Percentiles rank a stretch among this genome's conserved stretches.
Evolutionary conservation across 208 protist species (phyloP).

Genomic region (Acanthamoeba culbertsoni): DNA sequence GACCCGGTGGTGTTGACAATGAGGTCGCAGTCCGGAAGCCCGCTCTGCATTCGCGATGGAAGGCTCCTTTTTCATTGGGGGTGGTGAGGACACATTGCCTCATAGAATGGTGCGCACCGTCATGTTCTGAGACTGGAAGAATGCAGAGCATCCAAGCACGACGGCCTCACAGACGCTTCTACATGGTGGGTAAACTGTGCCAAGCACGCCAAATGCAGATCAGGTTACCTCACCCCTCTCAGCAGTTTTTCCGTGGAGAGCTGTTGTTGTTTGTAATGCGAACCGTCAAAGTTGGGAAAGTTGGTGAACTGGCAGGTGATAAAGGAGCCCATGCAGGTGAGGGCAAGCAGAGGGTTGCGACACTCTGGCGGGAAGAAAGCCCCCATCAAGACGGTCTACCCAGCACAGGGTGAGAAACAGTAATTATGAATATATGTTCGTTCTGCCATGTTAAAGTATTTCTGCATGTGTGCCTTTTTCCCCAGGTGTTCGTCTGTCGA

Average conservation of each 20-base stretch:
- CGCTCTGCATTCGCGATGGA: neutral
- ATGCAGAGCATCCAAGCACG: neutral
- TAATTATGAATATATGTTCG: too few relatives aligned
- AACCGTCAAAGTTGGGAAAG: neutral
- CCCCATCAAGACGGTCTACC: neutral
- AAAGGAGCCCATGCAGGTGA: slow-evolving; percentile 46
- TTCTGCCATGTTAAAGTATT: too few relatives aligned
- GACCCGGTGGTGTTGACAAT: slow-evolving; percentile 37
- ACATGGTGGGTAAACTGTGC: slow-evolving; percentile 8
- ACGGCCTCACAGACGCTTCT: neutral
- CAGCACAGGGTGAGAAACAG: too few relatives aligned
- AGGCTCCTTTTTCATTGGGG: too few relatives aligned
- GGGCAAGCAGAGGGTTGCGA: neutral
- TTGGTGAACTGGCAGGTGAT: neutral
- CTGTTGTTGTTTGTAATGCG: too few relatives aligned
- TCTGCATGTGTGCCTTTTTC: too few relatives aligned
- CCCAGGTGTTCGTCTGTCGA: too few relatives aligned
- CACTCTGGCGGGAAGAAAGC: slow-evolving; percentile 19
- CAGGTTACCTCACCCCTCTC: too few relatives aligned
- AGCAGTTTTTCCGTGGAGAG: neutral
- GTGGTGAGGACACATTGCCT: too few relatives aligned
- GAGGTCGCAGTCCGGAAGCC: slow-evolving; percentile 14
- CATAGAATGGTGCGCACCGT: too few relatives aligned
- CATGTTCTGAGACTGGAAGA: slow-evolving; percentile 7
- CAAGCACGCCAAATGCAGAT: too few relatives aligned